Conservation (phyloP, 805 yeast species). For the Torulaspora microellipsoides region DNA sequence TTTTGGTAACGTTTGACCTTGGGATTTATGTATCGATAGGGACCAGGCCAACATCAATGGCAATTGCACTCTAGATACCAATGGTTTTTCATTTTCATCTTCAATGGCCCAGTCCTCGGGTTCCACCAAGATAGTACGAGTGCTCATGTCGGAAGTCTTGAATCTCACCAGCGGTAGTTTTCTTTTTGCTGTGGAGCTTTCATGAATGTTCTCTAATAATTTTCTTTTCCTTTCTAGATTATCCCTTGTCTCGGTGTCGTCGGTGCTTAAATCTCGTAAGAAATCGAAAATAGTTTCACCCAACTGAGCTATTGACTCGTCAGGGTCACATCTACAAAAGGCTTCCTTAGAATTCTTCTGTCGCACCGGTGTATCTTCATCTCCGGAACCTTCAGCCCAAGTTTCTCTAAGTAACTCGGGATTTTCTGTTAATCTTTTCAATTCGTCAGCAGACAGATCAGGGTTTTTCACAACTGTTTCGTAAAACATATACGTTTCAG, state of each 20-base stretch:
- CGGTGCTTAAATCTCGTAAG: conserved; percentile 29
- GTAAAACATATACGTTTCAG: conserved; percentile 44
- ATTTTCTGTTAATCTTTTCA: conserved; percentile 15
- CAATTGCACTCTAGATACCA: conserved; percentile 72
- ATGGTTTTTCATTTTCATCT: conserved; percentile 61
- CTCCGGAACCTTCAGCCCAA: conserved; percentile 19
- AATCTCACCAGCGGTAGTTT: conserved; percentile 78
- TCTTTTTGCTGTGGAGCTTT: conserved; percentile 39
- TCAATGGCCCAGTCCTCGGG: conserved; percentile 81
- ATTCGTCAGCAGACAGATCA: conserved; percentile 14
- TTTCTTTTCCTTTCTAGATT: conserved; percentile 46
- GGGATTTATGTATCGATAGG: conserved; percentile 89
- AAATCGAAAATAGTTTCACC: conserved; percentile 51
- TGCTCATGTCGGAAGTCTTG: conserved; percentile 60
- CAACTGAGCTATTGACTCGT: conserved; percentile 19
- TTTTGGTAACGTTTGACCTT: conserved; percentile 80
- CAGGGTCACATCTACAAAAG: conserved; percentile 15
- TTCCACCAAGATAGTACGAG: conserved; percentile 71
- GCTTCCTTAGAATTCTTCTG: conserved; percentile 25
- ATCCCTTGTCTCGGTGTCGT: conserved; percentile 25
- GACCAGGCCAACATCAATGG: conserved; percentile 97
- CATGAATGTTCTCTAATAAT: conserved; percentile 41
- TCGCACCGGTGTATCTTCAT: conserved; percentile 18
- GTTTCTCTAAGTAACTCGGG: conserved; percentile 20
- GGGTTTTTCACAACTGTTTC: conserved; percentile 24